Percentiles rank a stretch among this genome's conserved stretches.
These are phyloP conservation scores for Boletus pseudopeckii DNA, from an alignment of 768 basidiomycete species.

Conservation along the genomic window DNA sequence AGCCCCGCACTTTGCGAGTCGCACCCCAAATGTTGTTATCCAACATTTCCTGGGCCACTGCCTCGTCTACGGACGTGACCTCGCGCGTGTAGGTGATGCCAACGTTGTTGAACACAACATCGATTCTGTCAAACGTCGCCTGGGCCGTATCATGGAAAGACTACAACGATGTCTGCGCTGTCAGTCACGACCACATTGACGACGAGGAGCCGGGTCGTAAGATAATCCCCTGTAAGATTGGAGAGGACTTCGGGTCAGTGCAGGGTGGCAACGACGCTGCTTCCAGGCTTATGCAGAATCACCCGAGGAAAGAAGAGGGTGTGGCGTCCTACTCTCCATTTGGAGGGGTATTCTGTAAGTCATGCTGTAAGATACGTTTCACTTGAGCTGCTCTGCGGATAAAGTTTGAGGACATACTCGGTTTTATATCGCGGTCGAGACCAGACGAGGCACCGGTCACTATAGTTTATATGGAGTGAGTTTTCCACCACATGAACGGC, in stretches of 20 bases:
- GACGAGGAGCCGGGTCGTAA: background rate
- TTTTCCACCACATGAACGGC: background rate
- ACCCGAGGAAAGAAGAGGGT: background rate
- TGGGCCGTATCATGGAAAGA: too few relatives aligned
- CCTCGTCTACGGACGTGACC: too few relatives aligned
- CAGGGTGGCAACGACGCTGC: conserved; percentile 38
- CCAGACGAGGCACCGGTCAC: conserved; percentile 36
- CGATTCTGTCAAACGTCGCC: background rate
- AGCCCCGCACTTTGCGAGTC: background rate
- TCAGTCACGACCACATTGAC: background rate
- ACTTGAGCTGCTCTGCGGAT: background rate
- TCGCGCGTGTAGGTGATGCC: background rate
- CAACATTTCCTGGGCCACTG: background rate
- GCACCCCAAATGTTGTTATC: background rate
- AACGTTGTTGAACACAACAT: background rate
- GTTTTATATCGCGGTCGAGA: conserved; percentile 31
- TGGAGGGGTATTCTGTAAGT: background rate
- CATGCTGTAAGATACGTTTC: background rate
- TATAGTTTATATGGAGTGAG: background rate
- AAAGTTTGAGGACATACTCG: conserved; percentile 25
- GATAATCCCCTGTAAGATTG: background rate
- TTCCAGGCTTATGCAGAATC: conserved; percentile 17
- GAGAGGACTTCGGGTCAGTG: conserved; percentile 33
- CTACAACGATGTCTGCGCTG: background rate
- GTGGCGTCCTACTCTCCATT: background rate